These are phyloP conservation scores for Linnemannia schmuckeri DNA, from an alignment of 192 early-diverging fungal genomes.

Conservation along the genomic window DNA sequence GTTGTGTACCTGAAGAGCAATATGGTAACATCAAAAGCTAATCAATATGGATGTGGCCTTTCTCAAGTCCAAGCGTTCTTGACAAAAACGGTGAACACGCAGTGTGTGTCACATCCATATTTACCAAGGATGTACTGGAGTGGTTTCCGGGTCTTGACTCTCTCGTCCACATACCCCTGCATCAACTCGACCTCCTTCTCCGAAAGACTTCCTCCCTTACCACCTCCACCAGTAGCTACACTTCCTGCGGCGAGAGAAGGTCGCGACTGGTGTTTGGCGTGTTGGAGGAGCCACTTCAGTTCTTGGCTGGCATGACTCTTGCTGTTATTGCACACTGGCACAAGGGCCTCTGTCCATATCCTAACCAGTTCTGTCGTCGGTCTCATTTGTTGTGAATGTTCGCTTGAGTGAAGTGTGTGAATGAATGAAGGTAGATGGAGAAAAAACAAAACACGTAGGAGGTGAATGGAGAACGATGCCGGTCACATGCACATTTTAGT, in stretches of 20 bases:
- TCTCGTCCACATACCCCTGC: conserved; percentile 63
- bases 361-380: conserved; percentile 21
- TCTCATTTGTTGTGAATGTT: not conserved
- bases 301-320: conserved; percentile 56
- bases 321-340: conserved; percentile 54
- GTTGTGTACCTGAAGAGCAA: conserved; percentile 73
- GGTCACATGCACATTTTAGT: no score
- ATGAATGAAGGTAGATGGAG: not conserved
- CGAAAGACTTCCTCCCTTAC: conserved; percentile 6
- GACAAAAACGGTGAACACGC: not conserved
- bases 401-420: not conserved
- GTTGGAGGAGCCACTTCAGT: conserved; percentile 55
- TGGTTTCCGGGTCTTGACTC: conserved; percentile 78
- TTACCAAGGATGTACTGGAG: conserved; percentile 91
- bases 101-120: not conserved
- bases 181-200: conserved; percentile 47
- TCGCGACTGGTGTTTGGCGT: conserved; percentile 33
- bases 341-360: conserved; percentile 41
- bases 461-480: no score
- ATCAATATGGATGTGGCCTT: not conserved
- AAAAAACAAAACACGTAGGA: not conserved
- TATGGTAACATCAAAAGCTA: not conserved
- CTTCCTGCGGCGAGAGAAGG: not conserved
- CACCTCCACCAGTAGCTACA: not conserved
- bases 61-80: not conserved